Conservation (phyloP, 768 basidiomycete genomes). For the Mycena vitilis region DNA sequence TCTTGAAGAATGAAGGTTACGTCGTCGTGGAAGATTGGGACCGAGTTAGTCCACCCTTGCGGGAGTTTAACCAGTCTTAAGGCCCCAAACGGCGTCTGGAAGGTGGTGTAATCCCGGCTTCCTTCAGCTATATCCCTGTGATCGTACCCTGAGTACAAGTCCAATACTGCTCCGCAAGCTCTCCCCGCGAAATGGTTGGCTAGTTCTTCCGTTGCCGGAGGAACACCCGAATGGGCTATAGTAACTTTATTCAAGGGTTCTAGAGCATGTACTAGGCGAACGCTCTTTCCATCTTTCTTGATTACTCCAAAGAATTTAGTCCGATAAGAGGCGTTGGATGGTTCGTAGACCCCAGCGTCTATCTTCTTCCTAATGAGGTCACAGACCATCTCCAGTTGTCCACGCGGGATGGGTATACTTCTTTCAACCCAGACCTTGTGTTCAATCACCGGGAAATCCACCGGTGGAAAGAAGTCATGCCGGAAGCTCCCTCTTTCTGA, state of each 20-base stretch:
- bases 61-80: slow-evolving; percentile 36
- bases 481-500: slow-evolving; percentile 1
- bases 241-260: slow-evolving; percentile 40
- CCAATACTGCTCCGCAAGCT: slow-evolving; percentile 32
- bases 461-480: too few relatives aligned
- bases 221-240: slow-evolving; percentile 34
- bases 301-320: slow-evolving; percentile 46
- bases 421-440: too few relatives aligned
- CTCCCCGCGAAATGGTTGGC: not conserved
- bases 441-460: too few relatives aligned
- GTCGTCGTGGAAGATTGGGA: slow-evolving; percentile 20
- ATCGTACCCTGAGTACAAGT: slow-evolving; percentile 41
- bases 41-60: slow-evolving; percentile 47
- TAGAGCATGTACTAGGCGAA: slow-evolving; percentile 39
- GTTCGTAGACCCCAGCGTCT: slow-evolving; percentile 23
- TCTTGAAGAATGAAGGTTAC: slow-evolving; percentile 39
- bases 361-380: slow-evolving; percentile 30
- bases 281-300: slow-evolving; percentile 33
- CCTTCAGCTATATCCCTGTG: slow-evolving; percentile 36
- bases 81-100: slow-evolving; percentile 38
- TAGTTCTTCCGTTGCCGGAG: slow-evolving; percentile 29
- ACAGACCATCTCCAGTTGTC: slow-evolving; percentile 22
- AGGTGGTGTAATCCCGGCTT: slow-evolving; percentile 43
- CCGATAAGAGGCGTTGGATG: slow-evolving; percentile 35
- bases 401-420: slow-evolving; percentile 29